phyloP scores from a whole-genome alignment of 495 filamentous ascomycete genomes.

The Chlorociboria aeruginascens region DNA sequence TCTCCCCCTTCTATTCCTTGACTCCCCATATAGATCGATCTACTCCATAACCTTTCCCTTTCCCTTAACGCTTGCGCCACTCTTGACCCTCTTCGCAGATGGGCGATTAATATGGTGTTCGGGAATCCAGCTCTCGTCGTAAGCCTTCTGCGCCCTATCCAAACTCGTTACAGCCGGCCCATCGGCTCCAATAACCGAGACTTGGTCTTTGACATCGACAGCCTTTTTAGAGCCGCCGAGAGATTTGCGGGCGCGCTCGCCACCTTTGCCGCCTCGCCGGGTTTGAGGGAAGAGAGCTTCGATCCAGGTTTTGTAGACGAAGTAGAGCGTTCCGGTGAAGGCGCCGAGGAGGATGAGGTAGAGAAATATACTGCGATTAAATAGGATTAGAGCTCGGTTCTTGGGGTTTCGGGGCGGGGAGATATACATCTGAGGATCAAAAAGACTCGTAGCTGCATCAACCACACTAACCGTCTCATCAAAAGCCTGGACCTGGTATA shows the following conservation, averaged over 20 bases:
- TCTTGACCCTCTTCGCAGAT: conserved; percentile 67
- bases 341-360: conserved; percentile 78
- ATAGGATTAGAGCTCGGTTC: conserved; percentile 19
- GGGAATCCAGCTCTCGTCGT: conserved; percentile 96
- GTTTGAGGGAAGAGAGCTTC: conserved; percentile 93
- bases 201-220: conserved; percentile 43
- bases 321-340: conserved; percentile 75
- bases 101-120: conserved; percentile 82
- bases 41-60: conserved; percentile 22
- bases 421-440: conserved; percentile 91
- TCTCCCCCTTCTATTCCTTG: too few relatives aligned
- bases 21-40: too few relatives aligned
- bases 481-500: conserved; percentile 70
- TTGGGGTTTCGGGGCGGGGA: background rate
- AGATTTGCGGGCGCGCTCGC: conserved; percentile 45
- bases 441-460: conserved; percentile 82
- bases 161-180: conserved; percentile 54
- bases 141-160: conserved; percentile 44
- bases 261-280: conserved; percentile 51
- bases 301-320: conserved; percentile 97
- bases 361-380: conserved; percentile 69
- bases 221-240: conserved; percentile 48
- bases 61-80: conserved; percentile 45
- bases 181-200: conserved; percentile 53
- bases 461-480: conserved; percentile 84